Evolutionary conservation across 192 early-diverging fungal species (phyloP).

Genomic region (Helicostylum pulchrum): DNA sequence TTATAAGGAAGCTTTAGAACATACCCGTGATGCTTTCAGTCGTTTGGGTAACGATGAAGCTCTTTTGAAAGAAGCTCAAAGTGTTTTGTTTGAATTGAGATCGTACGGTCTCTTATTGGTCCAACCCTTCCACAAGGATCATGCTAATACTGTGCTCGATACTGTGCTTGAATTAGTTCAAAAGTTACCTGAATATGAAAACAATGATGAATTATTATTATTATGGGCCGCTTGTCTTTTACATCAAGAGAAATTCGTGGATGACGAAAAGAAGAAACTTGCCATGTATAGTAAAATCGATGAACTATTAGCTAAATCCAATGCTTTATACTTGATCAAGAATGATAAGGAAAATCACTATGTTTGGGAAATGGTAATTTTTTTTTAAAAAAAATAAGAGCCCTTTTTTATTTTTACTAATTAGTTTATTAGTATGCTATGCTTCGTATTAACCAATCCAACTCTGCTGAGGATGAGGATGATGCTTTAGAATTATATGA

Average conservation of each 20-base stretch:
- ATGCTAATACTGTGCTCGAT: not conserved
- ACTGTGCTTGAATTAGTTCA: not conserved
- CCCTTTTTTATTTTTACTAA: not conserved
- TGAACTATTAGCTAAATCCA: not conserved
- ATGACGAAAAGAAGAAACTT: constrained; percentile 3
- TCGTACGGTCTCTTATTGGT: constrained; percentile 26
- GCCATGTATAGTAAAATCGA: not conserved
- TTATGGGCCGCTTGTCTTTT: constrained; percentile 27
- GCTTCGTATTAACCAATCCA: constrained; percentile 25
- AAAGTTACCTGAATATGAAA: constrained; percentile 3
- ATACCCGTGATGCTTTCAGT: not conserved
- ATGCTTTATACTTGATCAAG: not conserved
- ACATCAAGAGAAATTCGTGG: constrained; percentile 18
- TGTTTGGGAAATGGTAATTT: constrained; percentile 22
- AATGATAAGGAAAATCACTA: constrained; percentile 9
- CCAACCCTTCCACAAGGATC: constrained; percentile 9
- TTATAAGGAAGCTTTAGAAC: constrained; percentile 15
- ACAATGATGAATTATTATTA: constrained; percentile 9
- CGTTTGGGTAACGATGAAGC: not conserved
- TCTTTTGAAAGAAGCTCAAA: constrained; percentile 2
- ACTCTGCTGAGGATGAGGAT: constrained; percentile 25
- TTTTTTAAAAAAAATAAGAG: not conserved
- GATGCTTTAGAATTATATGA: constrained; percentile 26
- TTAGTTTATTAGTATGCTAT: constrained; percentile 20
- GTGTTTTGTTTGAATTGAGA: constrained; percentile 3